Conservation (phyloP, 1,284 basidiomycete genomes). For the Heterobasidion parviporum region DNA sequence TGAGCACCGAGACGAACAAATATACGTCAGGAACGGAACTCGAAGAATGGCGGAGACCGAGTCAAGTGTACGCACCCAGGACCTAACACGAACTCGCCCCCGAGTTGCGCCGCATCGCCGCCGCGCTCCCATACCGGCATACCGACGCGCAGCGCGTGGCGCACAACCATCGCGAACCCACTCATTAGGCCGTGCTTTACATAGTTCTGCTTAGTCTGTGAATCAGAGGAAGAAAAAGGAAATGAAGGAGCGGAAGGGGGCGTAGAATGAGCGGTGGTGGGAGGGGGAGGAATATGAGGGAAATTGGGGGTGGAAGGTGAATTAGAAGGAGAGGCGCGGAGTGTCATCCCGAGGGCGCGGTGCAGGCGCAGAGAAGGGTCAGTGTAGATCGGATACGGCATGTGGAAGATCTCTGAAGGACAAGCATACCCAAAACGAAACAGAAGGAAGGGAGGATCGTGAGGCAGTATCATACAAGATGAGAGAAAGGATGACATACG, state of each 20-base stretch:
- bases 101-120: slow-evolving; percentile 71
- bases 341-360: slow-evolving; percentile 62
- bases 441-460: background rate
- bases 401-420: slow-evolving; percentile 46
- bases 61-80: slow-evolving; percentile 46
- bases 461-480: background rate
- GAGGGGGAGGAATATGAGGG: background rate
- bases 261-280: slow-evolving; percentile 32
- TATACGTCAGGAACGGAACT: too few species aligned
- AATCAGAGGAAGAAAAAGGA: background rate
- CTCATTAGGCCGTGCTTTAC: slow-evolving; percentile 53
- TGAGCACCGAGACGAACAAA: too few species aligned
- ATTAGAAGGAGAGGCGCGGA: slow-evolving; percentile 14
- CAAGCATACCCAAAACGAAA: background rate
- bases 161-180: slow-evolving; percentile 63
- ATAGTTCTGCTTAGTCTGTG: slow-evolving; percentile 47
- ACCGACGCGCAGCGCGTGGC: slow-evolving; percentile 56
- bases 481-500: slow-evolving; percentile 26
- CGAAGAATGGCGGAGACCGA: background rate
- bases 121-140: slow-evolving; percentile 78
- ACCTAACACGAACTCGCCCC: slow-evolving; percentile 85
- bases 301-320: background rate
- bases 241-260: background rate
- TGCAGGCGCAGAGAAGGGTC: slow-evolving; percentile 70
- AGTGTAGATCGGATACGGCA: slow-evolving; percentile 62